A percentile compares a stretch with the other conserved stretches of the same genome.
Conservation (phyloP, 2,329 filamentous ascomycete species). For the Colletotrichum sp. region DNA sequence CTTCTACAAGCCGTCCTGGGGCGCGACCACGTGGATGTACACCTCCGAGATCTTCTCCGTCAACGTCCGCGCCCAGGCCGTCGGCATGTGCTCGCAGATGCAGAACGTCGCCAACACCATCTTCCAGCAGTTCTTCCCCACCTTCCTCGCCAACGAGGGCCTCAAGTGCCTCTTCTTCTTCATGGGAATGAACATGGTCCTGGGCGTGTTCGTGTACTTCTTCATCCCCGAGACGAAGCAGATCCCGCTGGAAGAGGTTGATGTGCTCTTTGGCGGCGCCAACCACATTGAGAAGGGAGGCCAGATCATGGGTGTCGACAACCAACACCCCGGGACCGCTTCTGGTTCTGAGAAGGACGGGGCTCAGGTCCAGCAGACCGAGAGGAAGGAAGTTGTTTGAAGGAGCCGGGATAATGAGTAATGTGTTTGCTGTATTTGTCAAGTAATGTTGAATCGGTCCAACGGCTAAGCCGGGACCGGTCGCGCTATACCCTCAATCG, state of each 20-base stretch:
- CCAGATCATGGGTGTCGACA: constrained; percentile 40
- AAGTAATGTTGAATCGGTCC: background rate
- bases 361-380: constrained; percentile 9
- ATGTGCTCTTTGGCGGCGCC: constrained; percentile 58
- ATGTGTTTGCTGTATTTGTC: background rate
- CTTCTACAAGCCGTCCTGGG: constrained; percentile 74
- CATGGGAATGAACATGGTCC: constrained; percentile 48
- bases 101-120: constrained; percentile 71
- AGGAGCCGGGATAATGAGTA: background rate
- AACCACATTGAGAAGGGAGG: constrained; percentile 61
- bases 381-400: constrained; percentile 2
- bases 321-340: background rate
- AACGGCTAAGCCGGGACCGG: background rate
- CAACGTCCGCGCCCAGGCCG: constrained; percentile 74
- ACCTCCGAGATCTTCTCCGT: constrained; percentile 73
- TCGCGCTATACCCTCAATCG: background rate
- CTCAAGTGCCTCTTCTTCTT: constrained; percentile 46
- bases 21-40: constrained; percentile 74
- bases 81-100: constrained; percentile 67
- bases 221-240: constrained; percentile 56
- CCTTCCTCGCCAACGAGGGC: constrained; percentile 63
- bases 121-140: constrained; percentile 74
- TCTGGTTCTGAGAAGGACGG: background rate
- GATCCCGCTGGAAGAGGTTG: constrained; percentile 60
- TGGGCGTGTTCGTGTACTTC: constrained; percentile 55